Percentiles rank a stretch among this genome's conserved stretches.
These are phyloP conservation scores for Colletotrichum kahawae DNA, from an alignment of 2,329 filamentous ascomycete genomes.

Conservation along the genomic window DNA sequence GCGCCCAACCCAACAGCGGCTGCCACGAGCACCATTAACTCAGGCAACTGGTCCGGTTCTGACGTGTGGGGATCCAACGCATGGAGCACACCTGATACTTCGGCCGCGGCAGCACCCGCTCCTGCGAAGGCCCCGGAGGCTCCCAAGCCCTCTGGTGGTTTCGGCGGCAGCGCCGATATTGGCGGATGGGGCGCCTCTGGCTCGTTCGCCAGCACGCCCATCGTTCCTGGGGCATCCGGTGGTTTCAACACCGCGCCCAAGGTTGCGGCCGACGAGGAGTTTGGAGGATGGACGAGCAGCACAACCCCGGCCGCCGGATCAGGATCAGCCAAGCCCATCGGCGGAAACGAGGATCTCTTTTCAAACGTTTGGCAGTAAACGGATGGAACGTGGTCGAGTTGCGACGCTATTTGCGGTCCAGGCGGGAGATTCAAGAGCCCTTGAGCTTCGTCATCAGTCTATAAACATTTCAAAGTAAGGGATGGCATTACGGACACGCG, in stretches of 20 bases:
- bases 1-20: conserved; percentile 45
- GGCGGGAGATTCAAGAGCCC: neutral
- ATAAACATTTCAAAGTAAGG: neutral
- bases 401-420: neutral
- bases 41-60: conserved; percentile 51
- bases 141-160: conserved; percentile 32
- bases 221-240: conserved; percentile 66
- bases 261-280: conserved; percentile 90
- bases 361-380: conserved; percentile 90
- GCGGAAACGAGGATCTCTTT: conserved; percentile 84
- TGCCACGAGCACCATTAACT: conserved; percentile 33
- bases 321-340: conserved; percentile 57
- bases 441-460: neutral
- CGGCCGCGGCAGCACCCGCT: conserved; percentile 46
- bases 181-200: conserved; percentile 57
- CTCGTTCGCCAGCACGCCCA: conserved; percentile 63
- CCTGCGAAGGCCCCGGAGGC: conserved; percentile 58
- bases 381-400: neutral
- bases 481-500: neutral
- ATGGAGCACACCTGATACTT: conserved; percentile 72
- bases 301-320: conserved; percentile 48
- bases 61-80: conserved; percentile 90
- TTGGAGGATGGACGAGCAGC: conserved; percentile 91
- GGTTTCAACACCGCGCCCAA: conserved; percentile 70
- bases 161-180: conserved; percentile 61